Evolutionary conservation across 2,329 filamentous ascomycete species (phyloP), one percentile per base, ranked within the genome.

Genomic region (Nectriaceae sp.): DNA sequence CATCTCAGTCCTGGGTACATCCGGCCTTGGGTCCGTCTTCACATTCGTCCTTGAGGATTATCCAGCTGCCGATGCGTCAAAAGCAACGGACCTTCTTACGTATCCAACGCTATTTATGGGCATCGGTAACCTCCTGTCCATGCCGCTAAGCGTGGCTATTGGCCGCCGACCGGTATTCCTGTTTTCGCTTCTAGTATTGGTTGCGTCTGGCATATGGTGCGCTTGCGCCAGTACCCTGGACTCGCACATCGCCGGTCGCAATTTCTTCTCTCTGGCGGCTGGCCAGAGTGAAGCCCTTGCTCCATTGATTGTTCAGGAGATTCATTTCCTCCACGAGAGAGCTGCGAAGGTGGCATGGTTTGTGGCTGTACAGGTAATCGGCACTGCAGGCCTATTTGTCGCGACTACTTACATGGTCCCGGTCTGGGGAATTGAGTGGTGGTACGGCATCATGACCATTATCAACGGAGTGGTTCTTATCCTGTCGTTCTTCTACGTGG

Each of bases 101-200:
- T 67, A 45, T 36, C 63, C 66, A 0, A 57, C 54, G 1, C 56
- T 68, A 2, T 60, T 64, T 37, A 53, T 60, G 46, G 61, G 62
- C 13, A 42, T 64, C 18, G 59, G 59, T 4, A 63, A 64, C 42
- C 29, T 69, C n/a, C 49, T 69, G 15, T 61, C 63, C n/a, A 68
- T 70, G 63, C 68, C 67, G 5, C 46, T 70, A n/a, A 59, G 64
- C 5, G 50, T 64, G 13, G 59, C 63, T 5, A 53, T 70, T 21
- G 66, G 67, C 24, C 61, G 66, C 3, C 62, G 65, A 3, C 59
- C 64, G 3, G 58, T 70, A 5, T 63, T 65, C 22, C 55, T 69
- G 4, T 47, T 52, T 8, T 65, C 65, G 2, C 56, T 56, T 26
- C 40, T 63, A 3, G 40, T 69, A 3, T 50, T 66, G 21, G 56